Conservation (phyloP, 2,329 filamentous ascomycete species). For the Biscogniauxia sp. region DNA sequence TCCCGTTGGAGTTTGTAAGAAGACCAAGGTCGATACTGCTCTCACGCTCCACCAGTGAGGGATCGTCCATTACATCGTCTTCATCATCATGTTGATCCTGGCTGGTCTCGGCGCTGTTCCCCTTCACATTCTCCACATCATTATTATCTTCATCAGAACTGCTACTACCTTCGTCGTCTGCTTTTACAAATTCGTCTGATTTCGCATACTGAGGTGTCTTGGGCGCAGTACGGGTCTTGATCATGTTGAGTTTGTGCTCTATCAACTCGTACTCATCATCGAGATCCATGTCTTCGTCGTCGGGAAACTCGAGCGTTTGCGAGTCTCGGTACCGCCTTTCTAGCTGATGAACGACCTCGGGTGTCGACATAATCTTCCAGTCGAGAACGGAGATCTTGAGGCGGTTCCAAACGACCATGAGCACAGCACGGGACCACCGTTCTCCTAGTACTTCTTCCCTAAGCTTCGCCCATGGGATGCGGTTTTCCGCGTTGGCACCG, state of each 20-base stretch:
- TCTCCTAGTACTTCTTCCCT: constrained; percentile 10
- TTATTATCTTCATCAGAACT: constrained; percentile 21
- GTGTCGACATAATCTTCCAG: constrained; percentile 21
- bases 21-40: constrained; percentile 22
- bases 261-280: constrained; percentile 26
- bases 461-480: constrained; percentile 32
- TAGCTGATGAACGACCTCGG: constrained; percentile 23
- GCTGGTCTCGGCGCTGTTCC: not conserved
- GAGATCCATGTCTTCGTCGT: constrained; percentile 19
- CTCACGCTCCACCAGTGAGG: not conserved
- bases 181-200: constrained; percentile 19
- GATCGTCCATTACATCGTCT: constrained; percentile 8
- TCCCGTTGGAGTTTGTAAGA: constrained; percentile 1
- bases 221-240: constrained; percentile 6
- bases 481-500: constrained; percentile 23
- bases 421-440: constrained; percentile 23
- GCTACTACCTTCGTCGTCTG: constrained; percentile 13
- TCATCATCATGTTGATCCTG: constrained; percentile 5
- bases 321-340: constrained; percentile 22
- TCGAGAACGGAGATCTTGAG: constrained; percentile 23
- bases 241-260: constrained; percentile 22
- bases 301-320: constrained; percentile 21
- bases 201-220: constrained; percentile 22
- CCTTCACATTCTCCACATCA: constrained; percentile 9
- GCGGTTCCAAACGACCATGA: constrained; percentile 32